A percentile compares a stretch with the other conserved stretches of the same genome.
Evolutionary conservation across 805 yeast genomes (phyloP).

Genomic region (Pichia manshurica): DNA sequence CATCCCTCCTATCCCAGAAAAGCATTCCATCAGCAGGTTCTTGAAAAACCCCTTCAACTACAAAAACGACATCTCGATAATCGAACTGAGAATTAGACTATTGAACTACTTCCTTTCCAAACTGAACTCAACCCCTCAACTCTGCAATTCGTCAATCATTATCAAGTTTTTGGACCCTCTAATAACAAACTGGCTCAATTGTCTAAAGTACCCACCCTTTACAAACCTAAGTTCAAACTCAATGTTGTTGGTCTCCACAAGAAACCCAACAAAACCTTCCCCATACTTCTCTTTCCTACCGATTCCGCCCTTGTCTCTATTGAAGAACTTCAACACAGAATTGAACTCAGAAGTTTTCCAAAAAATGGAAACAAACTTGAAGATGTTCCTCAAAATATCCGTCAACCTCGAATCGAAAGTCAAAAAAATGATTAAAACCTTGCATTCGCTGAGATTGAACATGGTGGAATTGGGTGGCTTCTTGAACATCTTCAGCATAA

Average conservation of each 20-base stretch:
- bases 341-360: constrained; percentile 23
- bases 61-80: constrained; percentile 28
- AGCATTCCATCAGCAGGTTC: constrained; percentile 47
- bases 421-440: constrained; percentile 35
- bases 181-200: constrained; percentile 46
- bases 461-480: constrained; percentile 52
- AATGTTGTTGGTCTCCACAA: constrained; percentile 43
- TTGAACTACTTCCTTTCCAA: constrained; percentile 40
- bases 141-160: constrained; percentile 35
- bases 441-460: constrained; percentile 34
- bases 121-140: constrained; percentile 30
- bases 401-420: constrained; percentile 33
- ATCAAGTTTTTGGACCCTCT: constrained; percentile 47
- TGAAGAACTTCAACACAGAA: constrained; percentile 24
- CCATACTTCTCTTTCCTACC: constrained; percentile 49
- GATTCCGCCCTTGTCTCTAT: constrained; percentile 29
- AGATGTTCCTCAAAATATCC: constrained; percentile 14
- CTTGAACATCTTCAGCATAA: constrained; percentile 49
- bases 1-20: constrained; percentile 93
- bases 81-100: constrained; percentile 45
- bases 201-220: constrained; percentile 32
- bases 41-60: constrained; percentile 30
- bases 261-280: constrained; percentile 42
- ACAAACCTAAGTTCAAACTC: constrained; percentile 43
- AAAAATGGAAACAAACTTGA: constrained; percentile 24